These are phyloP conservation scores for Rutstroemia sp. DNA, from an alignment of 2,329 filamentous ascomycete genomes.

Conservation along the genomic window DNA sequence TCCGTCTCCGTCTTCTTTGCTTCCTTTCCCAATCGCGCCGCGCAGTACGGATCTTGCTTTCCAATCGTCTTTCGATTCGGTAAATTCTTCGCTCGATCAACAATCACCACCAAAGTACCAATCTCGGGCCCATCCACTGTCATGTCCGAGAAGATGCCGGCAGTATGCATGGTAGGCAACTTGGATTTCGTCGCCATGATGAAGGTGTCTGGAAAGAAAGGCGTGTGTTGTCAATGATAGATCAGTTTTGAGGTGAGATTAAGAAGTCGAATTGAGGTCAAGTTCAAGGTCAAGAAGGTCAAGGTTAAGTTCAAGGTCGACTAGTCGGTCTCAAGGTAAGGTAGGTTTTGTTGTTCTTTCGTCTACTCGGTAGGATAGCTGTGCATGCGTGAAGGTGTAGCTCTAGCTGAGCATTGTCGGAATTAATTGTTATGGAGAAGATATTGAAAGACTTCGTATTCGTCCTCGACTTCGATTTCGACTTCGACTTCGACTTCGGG, in stretches of 20 bases:
- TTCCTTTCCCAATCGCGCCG: slow-evolving; percentile 87
- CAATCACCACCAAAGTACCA: slow-evolving; percentile 83
- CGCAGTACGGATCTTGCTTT: slow-evolving; percentile 97
- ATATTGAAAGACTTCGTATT: no score
- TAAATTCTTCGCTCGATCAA: slow-evolving; percentile 94
- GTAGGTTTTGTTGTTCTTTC: not conserved
- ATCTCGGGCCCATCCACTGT: slow-evolving; percentile 87
- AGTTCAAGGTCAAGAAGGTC: not conserved
- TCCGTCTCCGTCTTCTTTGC: slow-evolving; percentile 96
- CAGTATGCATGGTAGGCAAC: slow-evolving; percentile 66
- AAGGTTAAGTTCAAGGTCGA: not conserved
- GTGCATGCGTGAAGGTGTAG: not conserved
- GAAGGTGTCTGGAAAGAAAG: slow-evolving; percentile 4
- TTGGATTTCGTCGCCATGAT: slow-evolving; percentile 48
- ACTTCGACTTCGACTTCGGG: no score
- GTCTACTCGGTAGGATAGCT: not conserved
- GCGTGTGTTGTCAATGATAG: not conserved
- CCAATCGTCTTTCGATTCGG: slow-evolving; percentile 96
- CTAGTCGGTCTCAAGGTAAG: not conserved
- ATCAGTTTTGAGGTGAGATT: not conserved
- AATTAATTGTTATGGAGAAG: no score
- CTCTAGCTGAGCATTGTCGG: slow-evolving; percentile 22
- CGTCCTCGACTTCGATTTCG: no score
- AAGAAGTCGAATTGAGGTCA: not conserved
- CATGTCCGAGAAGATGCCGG: slow-evolving; percentile 93